Base-by-base conservation (phyloP, 345 rosid genomes). In the Acer yangbiense region DNA sequence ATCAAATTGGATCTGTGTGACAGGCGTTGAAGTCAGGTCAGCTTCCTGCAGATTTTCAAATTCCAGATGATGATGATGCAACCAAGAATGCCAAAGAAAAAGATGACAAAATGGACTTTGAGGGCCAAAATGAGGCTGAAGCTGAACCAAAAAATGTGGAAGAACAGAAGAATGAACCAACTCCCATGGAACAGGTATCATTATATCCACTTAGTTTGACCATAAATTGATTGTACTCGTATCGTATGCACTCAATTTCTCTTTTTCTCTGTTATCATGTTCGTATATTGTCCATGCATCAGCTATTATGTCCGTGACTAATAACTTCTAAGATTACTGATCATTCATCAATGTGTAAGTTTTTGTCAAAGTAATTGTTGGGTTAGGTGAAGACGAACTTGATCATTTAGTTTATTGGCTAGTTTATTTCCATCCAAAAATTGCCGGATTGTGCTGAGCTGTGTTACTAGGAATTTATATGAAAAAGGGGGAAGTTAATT, bases 21-120 rank as follows among this genome's bases (percentile, higher is more conserved):
- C 86, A 95, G 98, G 99, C 97, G 77, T 76, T 96, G 86, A 88
- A 86, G 90, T 88, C 97, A 1, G 99, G 99, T 35, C 98, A 90
- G 87, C 87, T 96, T 83, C 99, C 99, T 25, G 92, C 93, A 48
- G 98, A 93, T 79, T 82, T 96, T 70, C 74, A 84, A 76, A 85
- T 90, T 78, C 86, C 87, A 3, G 92, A 86, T 65, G 76, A 82
- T 77, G 85, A 55, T 60, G 65, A 32, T 76, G 84, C 63, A 12
- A 77, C 78, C 17, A 77, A 83, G 27, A 63, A 17, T 70, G 81
- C 39, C 48, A 62, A 80, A 60, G 89, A 76, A 41, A 84, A 86
- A 77, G 88, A 86, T 82, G 92, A 84, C 35, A 81, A 87, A 72
- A 82, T 76, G 84, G 76, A 61, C 62, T 73, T 86, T 76, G 86